A percentile compares a stretch with the other conserved stretches of the same genome.
phyloP scores from a whole-genome alignment of 1,139 yeast species.

The Debaryomyces sp. region DNA sequence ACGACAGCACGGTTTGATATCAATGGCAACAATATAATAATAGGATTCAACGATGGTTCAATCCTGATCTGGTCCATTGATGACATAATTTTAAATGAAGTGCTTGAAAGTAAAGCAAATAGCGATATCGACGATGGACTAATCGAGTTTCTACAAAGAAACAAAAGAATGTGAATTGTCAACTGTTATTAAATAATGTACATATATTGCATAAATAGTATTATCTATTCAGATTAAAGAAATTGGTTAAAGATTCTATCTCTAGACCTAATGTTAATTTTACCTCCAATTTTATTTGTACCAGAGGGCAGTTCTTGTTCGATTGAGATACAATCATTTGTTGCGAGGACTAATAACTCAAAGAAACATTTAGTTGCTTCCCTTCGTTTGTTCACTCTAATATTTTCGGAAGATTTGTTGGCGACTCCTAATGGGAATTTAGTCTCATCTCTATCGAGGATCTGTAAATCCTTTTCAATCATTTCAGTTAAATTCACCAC shows the following conservation, averaged over 20 bases:
- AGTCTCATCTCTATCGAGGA: slow-evolving; percentile 15
- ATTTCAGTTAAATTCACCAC: slow-evolving; percentile 42
- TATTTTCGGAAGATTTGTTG: slow-evolving; percentile 16
- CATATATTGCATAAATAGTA: slow-evolving; percentile 14
- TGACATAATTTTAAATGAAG: slow-evolving; percentile 16
- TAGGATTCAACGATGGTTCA: slow-evolving; percentile 32
- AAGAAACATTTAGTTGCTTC: slow-evolving; percentile 80
- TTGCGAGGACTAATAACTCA: slow-evolving; percentile 80
- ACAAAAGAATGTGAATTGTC: not conserved
- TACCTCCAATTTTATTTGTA: slow-evolving; percentile 53
- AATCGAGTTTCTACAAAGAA: not conserved
- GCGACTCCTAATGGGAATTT: slow-evolving; percentile 33
- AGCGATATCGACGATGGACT: slow-evolving; percentile 15
- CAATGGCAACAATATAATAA: slow-evolving; percentile 23
- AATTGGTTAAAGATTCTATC: slow-evolving; percentile 50
- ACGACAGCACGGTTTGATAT: slow-evolving; percentile 24
- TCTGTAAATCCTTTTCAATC: slow-evolving; percentile 38
- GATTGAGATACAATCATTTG: slow-evolving; percentile 68
- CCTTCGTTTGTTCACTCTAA: slow-evolving; percentile 43
- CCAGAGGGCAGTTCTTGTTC: slow-evolving; percentile 46
- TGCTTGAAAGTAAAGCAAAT: slow-evolving; percentile 1
- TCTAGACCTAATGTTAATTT: slow-evolving; percentile 56
- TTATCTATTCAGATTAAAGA: slow-evolving; percentile 19
- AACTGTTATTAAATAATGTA: slow-evolving; percentile 16
- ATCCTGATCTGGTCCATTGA: slow-evolving; percentile 23